Conservation (phyloP, 2,329 filamentous ascomycete species). For the Emmonsia crescens region DNA sequence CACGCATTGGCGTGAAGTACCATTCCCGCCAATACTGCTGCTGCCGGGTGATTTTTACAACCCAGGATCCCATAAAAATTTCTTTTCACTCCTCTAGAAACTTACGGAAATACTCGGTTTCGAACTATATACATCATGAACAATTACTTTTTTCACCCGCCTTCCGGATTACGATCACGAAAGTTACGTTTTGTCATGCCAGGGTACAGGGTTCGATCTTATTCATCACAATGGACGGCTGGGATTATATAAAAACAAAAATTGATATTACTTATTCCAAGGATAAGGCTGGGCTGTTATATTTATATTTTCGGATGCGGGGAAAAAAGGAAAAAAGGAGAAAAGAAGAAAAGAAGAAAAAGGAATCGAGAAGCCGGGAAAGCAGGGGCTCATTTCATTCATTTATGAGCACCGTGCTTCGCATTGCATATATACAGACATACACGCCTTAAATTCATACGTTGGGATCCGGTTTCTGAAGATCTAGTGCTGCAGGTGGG, state of each 20-base stretch:
- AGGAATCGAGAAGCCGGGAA: neutral
- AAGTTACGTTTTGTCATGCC: neutral
- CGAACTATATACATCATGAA: neutral
- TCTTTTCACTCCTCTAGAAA: no score
- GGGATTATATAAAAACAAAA: neutral
- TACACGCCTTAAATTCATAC: neutral
- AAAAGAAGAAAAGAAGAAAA: neutral
- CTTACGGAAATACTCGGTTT: neutral
- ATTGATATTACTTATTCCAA: neutral
- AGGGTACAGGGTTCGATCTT: neutral
- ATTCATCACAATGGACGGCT: neutral
- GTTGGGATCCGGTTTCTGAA: neutral
- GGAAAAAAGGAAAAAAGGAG: neutral
- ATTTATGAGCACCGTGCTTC: neutral
- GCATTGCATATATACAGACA: neutral
- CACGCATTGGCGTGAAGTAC: neutral
- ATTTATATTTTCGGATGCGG: neutral
- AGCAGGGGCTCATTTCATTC: neutral
- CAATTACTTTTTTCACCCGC: neutral
- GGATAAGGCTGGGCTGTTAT: neutral
- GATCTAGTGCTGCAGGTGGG: neutral
- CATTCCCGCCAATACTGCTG: neutral
- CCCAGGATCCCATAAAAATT: neutral
- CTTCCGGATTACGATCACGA: neutral
- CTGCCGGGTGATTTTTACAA: neutral